Evolutionary conservation across 108 stramenopile species (phyloP), one percentile per base, ranked within the genome.

Genomic region (Asterionellopsis glacialis): DNA sequence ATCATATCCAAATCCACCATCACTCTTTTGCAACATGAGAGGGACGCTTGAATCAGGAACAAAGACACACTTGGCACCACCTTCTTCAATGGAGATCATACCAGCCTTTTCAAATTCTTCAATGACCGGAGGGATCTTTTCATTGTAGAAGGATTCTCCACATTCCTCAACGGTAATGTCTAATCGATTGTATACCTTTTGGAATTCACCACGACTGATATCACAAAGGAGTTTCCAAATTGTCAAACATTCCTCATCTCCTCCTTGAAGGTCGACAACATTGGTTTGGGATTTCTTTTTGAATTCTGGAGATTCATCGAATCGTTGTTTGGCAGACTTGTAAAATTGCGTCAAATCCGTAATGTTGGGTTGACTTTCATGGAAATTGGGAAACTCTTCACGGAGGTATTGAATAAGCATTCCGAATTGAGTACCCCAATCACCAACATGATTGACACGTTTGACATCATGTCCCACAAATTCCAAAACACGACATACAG

Each of bases 371-470:
- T 33, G 67, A 14, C 64, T 54, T 12, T 61, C 40, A 28, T 68
- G 70, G 23, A 52, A 43, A 33, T 85, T 68, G 13, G 97, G 97
- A 71, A 93, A 96, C 61, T 88, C 91, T 67, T 97, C 97, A 69
- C 93, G 89, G 50, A 99, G 70, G 67, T 96, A 97, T 60, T 97
- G 93, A 80, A 99, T 97, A 18, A 99, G 87, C 97, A 98, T 98
- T 23, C 98, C 97, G 61, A 98, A 99, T 63, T 98, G 98, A 3
- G 96, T 98, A 22, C 99, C 99, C 99, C 99, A 99, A 74, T 99
- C 99, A 19, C 98, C 99, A 15, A 99, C 99, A 61, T 99, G 99
- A 72, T 99, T 99, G 48, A 95, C 68, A 28, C 99, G 81, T 51
- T 82, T 61, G 26, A 98, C 97, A 19, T 79, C 65, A 63, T 93